phyloP scores from a whole-genome alignment of 768 basidiomycete species.

The Trametes punicea region DNA sequence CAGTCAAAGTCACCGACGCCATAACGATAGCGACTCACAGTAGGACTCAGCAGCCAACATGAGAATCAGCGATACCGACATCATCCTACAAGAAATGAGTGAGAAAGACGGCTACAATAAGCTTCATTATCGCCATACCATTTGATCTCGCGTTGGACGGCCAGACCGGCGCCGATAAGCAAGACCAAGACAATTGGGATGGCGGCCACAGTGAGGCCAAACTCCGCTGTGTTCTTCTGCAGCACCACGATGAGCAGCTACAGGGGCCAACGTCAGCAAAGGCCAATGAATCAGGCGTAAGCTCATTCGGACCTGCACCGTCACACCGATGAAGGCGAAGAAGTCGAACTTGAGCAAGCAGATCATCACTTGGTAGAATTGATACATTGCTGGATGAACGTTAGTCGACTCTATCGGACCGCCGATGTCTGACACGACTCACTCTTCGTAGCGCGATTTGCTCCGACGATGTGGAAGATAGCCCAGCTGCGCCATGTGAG shows the following conservation, averaged over 20 bases:
- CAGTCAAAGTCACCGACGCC: neutral
- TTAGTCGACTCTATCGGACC: neutral
- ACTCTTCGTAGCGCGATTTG: conserved; percentile 84
- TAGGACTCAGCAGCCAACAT: conserved; percentile 78
- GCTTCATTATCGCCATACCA: conserved; percentile 42
- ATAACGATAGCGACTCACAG: conserved; percentile 46
- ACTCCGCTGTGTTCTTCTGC: conserved; percentile 60
- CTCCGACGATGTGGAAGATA: conserved; percentile 86
- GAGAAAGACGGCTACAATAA: neutral
- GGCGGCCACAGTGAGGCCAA: conserved; percentile 77
- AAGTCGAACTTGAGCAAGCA: conserved; percentile 90
- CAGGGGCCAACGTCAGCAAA: neutral
- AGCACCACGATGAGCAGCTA: conserved; percentile 84
- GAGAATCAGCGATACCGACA: conserved; percentile 65
- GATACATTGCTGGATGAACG: conserved; percentile 67
- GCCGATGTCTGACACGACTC: conserved; percentile 22
- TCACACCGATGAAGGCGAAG: conserved; percentile 83
- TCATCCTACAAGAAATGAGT: conserved; percentile 46
- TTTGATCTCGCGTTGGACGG: conserved; percentile 79
- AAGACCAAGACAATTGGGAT: conserved; percentile 75
- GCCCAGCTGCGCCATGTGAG: conserved; percentile 59
- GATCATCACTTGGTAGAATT: conserved; percentile 83
- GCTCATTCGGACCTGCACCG: conserved; percentile 63
- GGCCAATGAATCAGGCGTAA: neutral
- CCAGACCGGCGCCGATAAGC: conserved; percentile 60